Conservation (phyloP, 2,329 filamentous ascomycete species). For the Trichophyton mentagrophytes region DNA sequence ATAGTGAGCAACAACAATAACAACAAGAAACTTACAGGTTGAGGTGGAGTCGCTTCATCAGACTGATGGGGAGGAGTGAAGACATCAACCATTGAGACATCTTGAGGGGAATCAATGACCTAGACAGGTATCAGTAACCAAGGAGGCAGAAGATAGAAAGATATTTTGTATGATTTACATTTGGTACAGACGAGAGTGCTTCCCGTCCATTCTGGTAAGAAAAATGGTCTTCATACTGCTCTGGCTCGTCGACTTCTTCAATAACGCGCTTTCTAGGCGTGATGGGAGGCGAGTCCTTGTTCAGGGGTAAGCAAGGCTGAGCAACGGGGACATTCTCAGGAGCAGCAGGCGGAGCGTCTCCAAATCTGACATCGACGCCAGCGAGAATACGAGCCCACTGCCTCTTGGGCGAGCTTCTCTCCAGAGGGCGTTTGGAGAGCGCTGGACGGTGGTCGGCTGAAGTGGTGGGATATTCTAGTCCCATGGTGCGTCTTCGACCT, state of each 20-base stretch:
- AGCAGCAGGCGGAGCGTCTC: not conserved
- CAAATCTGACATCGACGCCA: not conserved
- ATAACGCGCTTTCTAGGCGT: constrained; percentile 7
- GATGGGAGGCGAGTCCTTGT: not conserved
- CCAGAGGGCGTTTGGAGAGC: not conserved
- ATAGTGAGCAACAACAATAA: not conserved
- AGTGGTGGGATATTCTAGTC: not conserved
- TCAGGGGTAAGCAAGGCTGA: not conserved
- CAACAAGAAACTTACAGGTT: not conserved
- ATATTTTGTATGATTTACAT: not conserved
- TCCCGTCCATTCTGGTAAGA: not conserved
- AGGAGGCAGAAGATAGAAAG: not conserved
- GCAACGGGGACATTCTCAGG: not conserved
- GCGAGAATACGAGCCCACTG: not conserved
- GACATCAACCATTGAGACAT: not conserved
- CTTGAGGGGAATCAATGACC: not conserved
- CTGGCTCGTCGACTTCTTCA: constrained; percentile 6
- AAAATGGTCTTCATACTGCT: not conserved
- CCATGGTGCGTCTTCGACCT: not conserved
- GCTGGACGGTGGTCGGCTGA: not conserved
- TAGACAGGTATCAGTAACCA: not conserved
- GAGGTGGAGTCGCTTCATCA: not conserved
- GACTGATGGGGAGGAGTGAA: not conserved
- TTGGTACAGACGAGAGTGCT: not conserved
- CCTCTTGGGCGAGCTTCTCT: not conserved